A percentile compares a stretch with the other conserved stretches of the same genome.
Evolutionary conservation across 306 rosid genomes (phyloP).

Genomic region (Cicer bijugum): DNA sequence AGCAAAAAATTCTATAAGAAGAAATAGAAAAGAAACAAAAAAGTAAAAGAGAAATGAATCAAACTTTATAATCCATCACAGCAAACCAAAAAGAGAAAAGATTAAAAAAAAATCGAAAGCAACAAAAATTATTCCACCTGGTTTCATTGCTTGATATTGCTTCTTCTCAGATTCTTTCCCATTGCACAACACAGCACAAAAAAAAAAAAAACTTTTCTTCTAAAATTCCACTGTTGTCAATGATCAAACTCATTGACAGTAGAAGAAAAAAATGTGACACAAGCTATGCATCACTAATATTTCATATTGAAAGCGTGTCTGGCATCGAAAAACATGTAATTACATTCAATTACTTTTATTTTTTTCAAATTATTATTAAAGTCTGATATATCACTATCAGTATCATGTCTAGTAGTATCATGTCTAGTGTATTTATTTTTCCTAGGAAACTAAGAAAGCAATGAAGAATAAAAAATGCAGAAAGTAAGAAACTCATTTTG

Average conservation of each 20-base stretch:
- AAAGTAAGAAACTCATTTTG: constrained; percentile 9
- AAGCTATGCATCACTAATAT: too few species aligned
- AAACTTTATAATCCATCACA: constrained; percentile 47
- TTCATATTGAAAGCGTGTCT: too few species aligned
- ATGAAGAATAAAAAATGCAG: constrained; percentile 8
- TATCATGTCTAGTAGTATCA: too few species aligned
- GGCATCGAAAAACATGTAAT: too few species aligned
- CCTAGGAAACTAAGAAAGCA: background rate
- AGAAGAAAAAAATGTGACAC: too few species aligned
- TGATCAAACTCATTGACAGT: constrained; percentile 35
- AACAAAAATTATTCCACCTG: constrained; percentile 48
- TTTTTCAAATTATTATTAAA: too few species aligned
- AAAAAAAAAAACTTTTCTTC: constrained; percentile 19
- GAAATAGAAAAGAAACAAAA: constrained; percentile 42
- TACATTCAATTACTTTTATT: too few species aligned
- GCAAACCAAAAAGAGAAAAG: constrained; percentile 33
- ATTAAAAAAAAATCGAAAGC: constrained; percentile 34
- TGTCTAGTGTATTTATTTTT: too few species aligned
- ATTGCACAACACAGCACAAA: constrained; percentile 3
- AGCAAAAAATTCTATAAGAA: constrained; percentile 29
- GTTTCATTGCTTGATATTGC: constrained; percentile 47
- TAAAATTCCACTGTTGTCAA: constrained; percentile 35
- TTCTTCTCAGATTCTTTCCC: constrained; percentile 38
- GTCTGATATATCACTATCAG: too few species aligned
- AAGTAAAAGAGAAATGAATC: constrained; percentile 49